Percentiles rank a stretch among this genome's conserved stretches.
phyloP scores from a whole-genome alignment of 345 rosid genomes.

The Eucalyptus curtisii region DNA sequence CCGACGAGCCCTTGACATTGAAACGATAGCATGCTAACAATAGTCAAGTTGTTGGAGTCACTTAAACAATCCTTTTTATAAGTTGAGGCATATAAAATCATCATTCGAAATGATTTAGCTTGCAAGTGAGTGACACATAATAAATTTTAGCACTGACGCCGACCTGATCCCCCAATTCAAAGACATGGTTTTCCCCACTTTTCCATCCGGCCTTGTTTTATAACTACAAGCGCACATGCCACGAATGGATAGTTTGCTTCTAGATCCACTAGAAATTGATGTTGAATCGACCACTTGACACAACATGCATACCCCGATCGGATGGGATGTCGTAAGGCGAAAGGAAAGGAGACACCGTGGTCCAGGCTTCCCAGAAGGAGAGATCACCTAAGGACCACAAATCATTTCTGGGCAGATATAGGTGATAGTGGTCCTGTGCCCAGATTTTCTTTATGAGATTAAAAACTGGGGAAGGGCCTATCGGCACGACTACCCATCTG shows the following conservation, averaged over 20 bases:
- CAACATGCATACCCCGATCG: neutral
- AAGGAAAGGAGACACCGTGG: neutral
- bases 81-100: neutral
- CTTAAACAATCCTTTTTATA: neutral
- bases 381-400: neutral
- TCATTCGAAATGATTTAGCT: neutral
- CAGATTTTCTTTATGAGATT: neutral
- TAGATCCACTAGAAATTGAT: neutral
- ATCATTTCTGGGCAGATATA: neutral
- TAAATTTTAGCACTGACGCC: neutral
- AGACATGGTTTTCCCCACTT: neutral
- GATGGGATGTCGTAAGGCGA: neutral
- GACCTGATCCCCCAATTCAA: neutral
- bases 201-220: neutral
- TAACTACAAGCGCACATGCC: neutral
- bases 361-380: neutral
- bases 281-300: neutral
- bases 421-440: neutral
- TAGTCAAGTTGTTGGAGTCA: neutral
- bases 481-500: neutral
- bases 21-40: neutral
- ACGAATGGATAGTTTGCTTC: neutral
- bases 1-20: neutral
- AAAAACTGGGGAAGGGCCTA: neutral
- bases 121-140: neutral